These are phyloP conservation scores for Collariella sp. DNA, from an alignment of 495 filamentous ascomycete species.

Conservation along the genomic window DNA sequence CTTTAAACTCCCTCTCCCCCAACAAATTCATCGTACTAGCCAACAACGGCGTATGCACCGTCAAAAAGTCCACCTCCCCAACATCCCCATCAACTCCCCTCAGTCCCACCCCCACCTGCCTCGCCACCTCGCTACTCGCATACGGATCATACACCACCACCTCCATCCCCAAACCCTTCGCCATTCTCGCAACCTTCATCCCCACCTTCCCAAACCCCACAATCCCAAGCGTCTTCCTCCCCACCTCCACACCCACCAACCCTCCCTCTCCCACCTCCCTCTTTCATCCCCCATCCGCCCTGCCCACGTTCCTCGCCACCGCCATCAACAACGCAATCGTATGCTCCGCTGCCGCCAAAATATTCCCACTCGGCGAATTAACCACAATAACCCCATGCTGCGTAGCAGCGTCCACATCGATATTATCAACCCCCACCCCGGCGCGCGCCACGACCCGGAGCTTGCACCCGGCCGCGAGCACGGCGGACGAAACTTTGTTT, in stretches of 20 bases:
- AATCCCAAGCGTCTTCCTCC: constrained; percentile 58
- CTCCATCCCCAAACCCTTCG: constrained; percentile 60
- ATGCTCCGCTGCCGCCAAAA: constrained; percentile 61
- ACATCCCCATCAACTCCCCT: constrained; percentile 49
- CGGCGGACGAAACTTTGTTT: constrained; percentile 58
- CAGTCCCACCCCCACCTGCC: constrained; percentile 48
- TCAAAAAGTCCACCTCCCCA: constrained; percentile 57
- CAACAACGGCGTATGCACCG: constrained; percentile 66
- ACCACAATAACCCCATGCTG: constrained; percentile 60
- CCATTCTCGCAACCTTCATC: constrained; percentile 60
- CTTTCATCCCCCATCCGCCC: constrained; percentile 51
- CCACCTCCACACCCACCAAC: constrained; percentile 61
- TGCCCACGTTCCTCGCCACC: constrained; percentile 54
- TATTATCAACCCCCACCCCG: constrained; percentile 70
- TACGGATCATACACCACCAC: constrained; percentile 61
- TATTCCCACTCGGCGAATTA: constrained; percentile 61
- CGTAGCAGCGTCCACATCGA: constrained; percentile 59
- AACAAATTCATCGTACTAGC: constrained; percentile 62
- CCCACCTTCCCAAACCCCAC: constrained; percentile 68
- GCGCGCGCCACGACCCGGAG: constrained; percentile 66
- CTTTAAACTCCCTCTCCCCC: constrained; percentile 47
- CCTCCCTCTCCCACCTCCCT: constrained; percentile 61
- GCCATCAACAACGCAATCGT: constrained; percentile 60
- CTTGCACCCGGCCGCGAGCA: constrained; percentile 50
- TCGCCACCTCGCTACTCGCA: constrained; percentile 51